Percentiles rank a stretch among this genome's conserved stretches.
Evolutionary conservation across 768 basidiomycete genomes (phyloP).

Genomic region (Serendipita vermifera): DNA sequence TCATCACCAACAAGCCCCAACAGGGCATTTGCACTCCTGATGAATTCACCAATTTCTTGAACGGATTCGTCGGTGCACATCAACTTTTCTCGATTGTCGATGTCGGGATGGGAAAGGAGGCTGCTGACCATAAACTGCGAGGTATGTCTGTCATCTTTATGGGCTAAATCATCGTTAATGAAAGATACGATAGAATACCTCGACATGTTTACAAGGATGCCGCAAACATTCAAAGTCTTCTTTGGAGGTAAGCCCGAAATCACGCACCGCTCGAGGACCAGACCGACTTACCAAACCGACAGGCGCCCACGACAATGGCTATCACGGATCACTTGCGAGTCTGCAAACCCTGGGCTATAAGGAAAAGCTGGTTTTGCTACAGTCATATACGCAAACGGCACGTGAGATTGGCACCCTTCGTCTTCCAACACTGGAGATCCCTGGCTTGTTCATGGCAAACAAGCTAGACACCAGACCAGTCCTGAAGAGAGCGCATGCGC

Average conservation of each 20-base stretch:
- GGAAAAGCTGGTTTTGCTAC: constrained; percentile 51
- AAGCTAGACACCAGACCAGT: constrained; percentile 24
- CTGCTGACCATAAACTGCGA: constrained; percentile 64
- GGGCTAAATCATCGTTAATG: constrained; percentile 13
- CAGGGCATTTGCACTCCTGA: constrained; percentile 14
- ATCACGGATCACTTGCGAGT: constrained; percentile 46
- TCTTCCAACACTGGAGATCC: constrained; percentile 40
- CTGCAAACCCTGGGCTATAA: constrained; percentile 52
- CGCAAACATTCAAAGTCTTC: constrained; percentile 52
- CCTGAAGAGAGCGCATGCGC: neutral
- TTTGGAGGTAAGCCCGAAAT: constrained; percentile 57
- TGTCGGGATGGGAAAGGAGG: constrained; percentile 59
- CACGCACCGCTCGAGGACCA: too few species aligned
- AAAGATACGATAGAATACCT: constrained; percentile 55
- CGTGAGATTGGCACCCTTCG: constrained; percentile 42
- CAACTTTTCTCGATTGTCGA: constrained; percentile 58
- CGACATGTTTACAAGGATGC: constrained; percentile 48
- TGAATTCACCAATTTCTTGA: constrained; percentile 49
- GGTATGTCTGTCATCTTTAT: constrained; percentile 27
- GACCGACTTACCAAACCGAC: constrained; percentile 2
- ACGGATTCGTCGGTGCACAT: constrained; percentile 57
- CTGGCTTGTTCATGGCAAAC: constrained; percentile 46
- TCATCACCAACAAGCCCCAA: neutral
- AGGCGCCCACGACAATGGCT: constrained; percentile 68
- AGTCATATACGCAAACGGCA: constrained; percentile 50